Base-by-base conservation (phyloP, 202 grass and related monocot genomes). In the Digitaria exilis region DNA sequence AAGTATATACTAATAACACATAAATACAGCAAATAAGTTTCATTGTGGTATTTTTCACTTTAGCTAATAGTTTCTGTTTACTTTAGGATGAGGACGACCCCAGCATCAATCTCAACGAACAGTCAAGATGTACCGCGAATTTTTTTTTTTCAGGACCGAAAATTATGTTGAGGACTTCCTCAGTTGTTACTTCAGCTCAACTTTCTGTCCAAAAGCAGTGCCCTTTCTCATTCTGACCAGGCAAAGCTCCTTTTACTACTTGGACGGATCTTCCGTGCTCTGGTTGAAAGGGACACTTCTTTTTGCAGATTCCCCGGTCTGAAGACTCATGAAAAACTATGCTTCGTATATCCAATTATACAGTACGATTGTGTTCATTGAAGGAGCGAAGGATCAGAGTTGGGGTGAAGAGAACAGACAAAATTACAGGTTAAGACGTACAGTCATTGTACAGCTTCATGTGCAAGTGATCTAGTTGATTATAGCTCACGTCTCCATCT, bases 161-260 rank as follows among this genome's bases (percentile, higher is more conserved):
- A 73, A 16, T 17, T 58, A 41, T 58, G n/a, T 9, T 58, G 34
- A 41, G n/a, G 34, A 42, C 1, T 49, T 58, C 5, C 26, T 64
- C 52, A 70, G 59, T 4, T 67, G 48, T 75, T 75, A 81, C 60
- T 25, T 69, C 50, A 81, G 12, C 28, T 48, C 18, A 50, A 67
- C 61, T 81, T 81, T 86, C 17, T 6, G 17, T 17, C 44, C 41
- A 13, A 87, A 86, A 81, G 78, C 4, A 6, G 73, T 76, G 35
- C 32, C 44, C 51, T 76, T n/a, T 22, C 24, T 41, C 25, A n/a
- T 63, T 69, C 59, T 75, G 79, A 83, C 73, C 25, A 79, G 50
- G 50, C 64, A 75, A 87, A 79, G 59, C 21, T 37, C 48, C 50
- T 82, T 89, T 73, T 67, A 83, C 67, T 28, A 45, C 68, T 63